A percentile compares a stretch with the other conserved stretches of the same genome.
Conservation (phyloP, 2,329 filamentous ascomycete species). For the Aureobasidium sp. region DNA sequence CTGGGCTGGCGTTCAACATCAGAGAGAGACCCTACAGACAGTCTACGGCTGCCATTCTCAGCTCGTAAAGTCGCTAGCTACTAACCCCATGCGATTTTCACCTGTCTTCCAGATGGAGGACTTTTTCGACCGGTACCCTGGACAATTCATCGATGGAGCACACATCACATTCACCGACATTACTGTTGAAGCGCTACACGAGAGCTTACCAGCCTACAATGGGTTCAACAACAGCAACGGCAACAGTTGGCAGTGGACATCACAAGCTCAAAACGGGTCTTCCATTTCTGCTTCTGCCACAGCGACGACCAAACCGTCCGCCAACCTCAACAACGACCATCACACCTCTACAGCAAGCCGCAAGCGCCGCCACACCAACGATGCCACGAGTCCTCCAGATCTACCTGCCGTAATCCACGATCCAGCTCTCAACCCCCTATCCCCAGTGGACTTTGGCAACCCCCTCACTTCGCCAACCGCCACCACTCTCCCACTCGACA, state of each 20-base stretch:
- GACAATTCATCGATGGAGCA: conserved; percentile 61
- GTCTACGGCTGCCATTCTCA: conserved; percentile 73
- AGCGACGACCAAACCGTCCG: not conserved
- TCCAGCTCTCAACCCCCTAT: conserved; percentile 3
- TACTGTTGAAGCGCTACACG: conserved; percentile 47
- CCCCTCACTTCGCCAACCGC: conserved; percentile 2
- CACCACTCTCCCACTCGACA: not conserved
- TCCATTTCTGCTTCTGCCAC: not conserved
- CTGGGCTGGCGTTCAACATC: conserved; percentile 72
- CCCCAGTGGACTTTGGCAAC: not conserved
- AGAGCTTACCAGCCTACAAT: conserved; percentile 16
- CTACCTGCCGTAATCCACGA: conserved; percentile 11
- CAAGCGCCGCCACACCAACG: conserved; percentile 12
- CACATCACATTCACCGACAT: conserved; percentile 65
- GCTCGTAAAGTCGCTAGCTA: conserved; percentile 63
- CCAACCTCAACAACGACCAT: not conserved
- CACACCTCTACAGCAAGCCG: not conserved
- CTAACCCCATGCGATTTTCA: conserved; percentile 62
- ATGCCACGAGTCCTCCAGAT: not conserved
- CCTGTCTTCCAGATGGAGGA: conserved; percentile 78
- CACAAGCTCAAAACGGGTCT: not conserved
- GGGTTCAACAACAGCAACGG: not conserved
- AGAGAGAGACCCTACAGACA: conserved; percentile 66
- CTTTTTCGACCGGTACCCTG: conserved; percentile 76
- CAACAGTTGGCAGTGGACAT: conserved; percentile 9